Percentiles rank a stretch among this genome's conserved stretches.
phyloP scores from a whole-genome alignment of 2,329 filamentous ascomycete genomes.

The Aspergillus texensis region DNA sequence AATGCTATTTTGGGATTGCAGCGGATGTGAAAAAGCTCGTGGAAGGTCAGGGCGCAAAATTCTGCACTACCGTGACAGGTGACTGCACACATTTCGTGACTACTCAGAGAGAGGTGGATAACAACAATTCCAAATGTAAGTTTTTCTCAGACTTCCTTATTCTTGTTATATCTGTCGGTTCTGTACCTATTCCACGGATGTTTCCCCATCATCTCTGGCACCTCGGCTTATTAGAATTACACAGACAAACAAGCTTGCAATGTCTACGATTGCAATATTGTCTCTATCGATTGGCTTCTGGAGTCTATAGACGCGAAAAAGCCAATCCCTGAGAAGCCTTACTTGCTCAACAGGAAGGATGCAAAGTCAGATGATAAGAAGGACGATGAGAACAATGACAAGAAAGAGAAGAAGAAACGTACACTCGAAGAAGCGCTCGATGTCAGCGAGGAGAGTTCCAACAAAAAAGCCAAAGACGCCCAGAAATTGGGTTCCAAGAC shows the following conservation, averaged over 20 bases:
- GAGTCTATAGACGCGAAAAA: constrained; percentile 53
- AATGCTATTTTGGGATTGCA: constrained; percentile 2
- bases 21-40: constrained; percentile 28
- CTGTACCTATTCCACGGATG: not conserved
- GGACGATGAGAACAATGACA: constrained; percentile 28
- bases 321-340: constrained; percentile 44
- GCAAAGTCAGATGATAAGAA: constrained; percentile 11
- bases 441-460: constrained; percentile 21
- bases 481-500: constrained; percentile 48
- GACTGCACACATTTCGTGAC: constrained; percentile 44
- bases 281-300: constrained; percentile 64
- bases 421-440: constrained; percentile 20
- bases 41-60: constrained; percentile 37
- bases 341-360: constrained; percentile 32
- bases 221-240: constrained; percentile 55
- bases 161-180: not conserved
- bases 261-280: constrained; percentile 55
- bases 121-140: constrained; percentile 39
- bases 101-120: constrained; percentile 40
- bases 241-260: constrained; percentile 50
- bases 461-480: constrained; percentile 45
- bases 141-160: constrained; percentile 16
- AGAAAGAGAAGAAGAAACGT: constrained; percentile 38
- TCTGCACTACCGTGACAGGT: constrained; percentile 31
- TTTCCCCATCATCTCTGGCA: not conserved